Percentiles rank a stretch among this genome's conserved stretches.
Conservation (phyloP, 805 yeast species). For the Yamadazyma olivae region DNA sequence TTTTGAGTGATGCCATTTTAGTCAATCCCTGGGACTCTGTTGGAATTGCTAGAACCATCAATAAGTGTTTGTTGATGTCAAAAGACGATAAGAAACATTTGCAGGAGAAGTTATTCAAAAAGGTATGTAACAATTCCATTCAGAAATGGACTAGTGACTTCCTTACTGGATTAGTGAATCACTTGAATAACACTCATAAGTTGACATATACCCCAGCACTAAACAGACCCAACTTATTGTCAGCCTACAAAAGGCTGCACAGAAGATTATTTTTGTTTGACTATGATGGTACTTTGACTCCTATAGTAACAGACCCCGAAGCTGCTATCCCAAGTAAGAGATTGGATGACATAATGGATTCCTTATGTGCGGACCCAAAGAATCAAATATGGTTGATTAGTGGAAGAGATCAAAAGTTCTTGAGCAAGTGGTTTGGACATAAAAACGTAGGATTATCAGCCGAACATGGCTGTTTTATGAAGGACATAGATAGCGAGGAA, state of each 20-base stretch:
- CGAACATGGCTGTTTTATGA: conserved; percentile 96
- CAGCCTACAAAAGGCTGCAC: conserved; percentile 56
- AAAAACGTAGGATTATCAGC: conserved; percentile 81
- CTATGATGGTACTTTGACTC: conserved; percentile 96
- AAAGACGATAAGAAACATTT: conserved; percentile 41
- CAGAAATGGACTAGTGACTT: conserved; percentile 77
- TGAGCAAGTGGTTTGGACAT: conserved; percentile 84
- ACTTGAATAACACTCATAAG: conserved; percentile 35
- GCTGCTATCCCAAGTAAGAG: conserved; percentile 92
- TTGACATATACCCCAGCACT: conserved; percentile 66
- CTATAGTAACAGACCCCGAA: conserved; percentile 95
- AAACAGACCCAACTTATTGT: conserved; percentile 63
- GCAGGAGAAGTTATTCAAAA: conserved; percentile 55
- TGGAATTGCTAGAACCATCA: conserved; percentile 82
- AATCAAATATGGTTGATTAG: conserved; percentile 94
- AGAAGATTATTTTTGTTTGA: conserved; percentile 85
- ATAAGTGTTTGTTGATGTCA: conserved; percentile 61
- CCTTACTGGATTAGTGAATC: conserved; percentile 46
- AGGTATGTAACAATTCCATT: conserved; percentile 68
- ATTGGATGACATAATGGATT: conserved; percentile 55
- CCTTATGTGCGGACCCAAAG: conserved; percentile 67
- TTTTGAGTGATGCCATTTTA: conserved; percentile 66
- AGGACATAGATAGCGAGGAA: conserved; percentile 54
- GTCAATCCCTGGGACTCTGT: conserved; percentile 98
- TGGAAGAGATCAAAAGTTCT: conserved; percentile 89